Evolutionary conservation across 805 yeast species (phyloP).

Genomic region (Starmerella bacillaris): DNA sequence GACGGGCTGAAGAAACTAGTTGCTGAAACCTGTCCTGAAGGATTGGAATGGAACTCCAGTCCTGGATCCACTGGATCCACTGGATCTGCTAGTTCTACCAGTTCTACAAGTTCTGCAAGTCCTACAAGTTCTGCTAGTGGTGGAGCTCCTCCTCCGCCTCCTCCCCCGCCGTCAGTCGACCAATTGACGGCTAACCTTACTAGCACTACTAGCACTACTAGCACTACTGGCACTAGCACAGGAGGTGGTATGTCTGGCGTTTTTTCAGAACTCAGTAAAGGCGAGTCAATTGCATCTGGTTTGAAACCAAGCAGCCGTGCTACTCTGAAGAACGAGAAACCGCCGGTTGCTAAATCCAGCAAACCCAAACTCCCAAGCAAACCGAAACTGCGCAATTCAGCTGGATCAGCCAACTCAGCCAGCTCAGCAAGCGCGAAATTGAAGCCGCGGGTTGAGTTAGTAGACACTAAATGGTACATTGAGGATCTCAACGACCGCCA

Average conservation of each 20-base stretch:
- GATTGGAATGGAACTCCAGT: slow-evolving; percentile 57
- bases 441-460: slow-evolving; percentile 46
- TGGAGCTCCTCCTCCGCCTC: slow-evolving; percentile 60
- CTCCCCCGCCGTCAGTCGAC: slow-evolving; percentile 69
- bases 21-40: slow-evolving; percentile 62
- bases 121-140: slow-evolving; percentile 23
- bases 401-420: slow-evolving; percentile 5
- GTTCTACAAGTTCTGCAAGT: slow-evolving; percentile 21
- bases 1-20: slow-evolving; percentile 56
- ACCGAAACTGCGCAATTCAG: too few species aligned
- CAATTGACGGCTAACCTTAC: slow-evolving; percentile 28
- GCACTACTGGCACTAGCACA: slow-evolving; percentile 3
- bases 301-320: slow-evolving; percentile 85
- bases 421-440: slow-evolving; percentile 24
- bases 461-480: slow-evolving; percentile 77
- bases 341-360: slow-evolving; percentile 36
- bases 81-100: slow-evolving; percentile 17
- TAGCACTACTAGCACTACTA: slow-evolving; percentile 16
- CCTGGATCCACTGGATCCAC: slow-evolving; percentile 29
- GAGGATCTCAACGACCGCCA: slow-evolving; percentile 53
- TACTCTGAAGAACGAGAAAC: slow-evolving; percentile 72
- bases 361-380: slow-evolving; percentile 29
- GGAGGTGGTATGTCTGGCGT: slow-evolving; percentile 65
- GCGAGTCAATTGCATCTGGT: slow-evolving; percentile 65
- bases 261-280: slow-evolving; percentile 76